Evolutionary conservation across 805 yeast species (phyloP), one percentile per base, ranked within the genome.

Genomic region (Lipomyces yamanashiensis): DNA sequence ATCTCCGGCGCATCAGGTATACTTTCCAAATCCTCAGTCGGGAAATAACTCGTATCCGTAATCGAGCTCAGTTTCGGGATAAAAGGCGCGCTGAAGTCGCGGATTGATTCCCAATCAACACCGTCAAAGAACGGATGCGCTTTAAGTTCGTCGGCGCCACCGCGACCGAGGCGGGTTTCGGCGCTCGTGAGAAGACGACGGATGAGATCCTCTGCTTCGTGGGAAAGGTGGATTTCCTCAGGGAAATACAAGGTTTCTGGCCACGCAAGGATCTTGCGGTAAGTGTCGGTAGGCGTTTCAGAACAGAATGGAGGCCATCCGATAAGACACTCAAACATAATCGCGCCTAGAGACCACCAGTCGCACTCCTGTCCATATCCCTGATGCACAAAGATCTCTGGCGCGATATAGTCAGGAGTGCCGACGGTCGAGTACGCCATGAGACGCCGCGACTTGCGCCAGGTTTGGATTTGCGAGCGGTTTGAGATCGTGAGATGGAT

Each of bases 241-340:
- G 98, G 98, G 72, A 92, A 88, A 63, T 85, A 87, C 72, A 92
- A 79, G 0, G 96, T 86, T 73, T 92, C 96, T 72, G 87, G 90
- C 92, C 96, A 92, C 75, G 90, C 90, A 74, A 92, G 81, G 72
- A 92, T 92, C 82, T 92, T 92, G 61, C 92, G 83, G 76, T 92
- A 92, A 0, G 98, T 92, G 70, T 92, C 98, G 66, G 90, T 96
- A 10, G 97, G 96, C 10, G 96, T 89, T 72, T 92, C 97, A 0
- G 95, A 87, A 78, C 97, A 92, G 76, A 92, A 92, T 53, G 98
- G 98, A 33, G 98, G 97, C 96, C 97, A 92, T 39, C 98, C 98
- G 64, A 92, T 89, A 66, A 92, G 79, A 79, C 98, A 92, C 81
- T 92, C 98, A 76, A 88, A 92, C 98, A 92, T 92, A 73, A 92